phyloP scores from a whole-genome alignment of 441 rosid genomes.

The Adansonia gregorii region DNA sequence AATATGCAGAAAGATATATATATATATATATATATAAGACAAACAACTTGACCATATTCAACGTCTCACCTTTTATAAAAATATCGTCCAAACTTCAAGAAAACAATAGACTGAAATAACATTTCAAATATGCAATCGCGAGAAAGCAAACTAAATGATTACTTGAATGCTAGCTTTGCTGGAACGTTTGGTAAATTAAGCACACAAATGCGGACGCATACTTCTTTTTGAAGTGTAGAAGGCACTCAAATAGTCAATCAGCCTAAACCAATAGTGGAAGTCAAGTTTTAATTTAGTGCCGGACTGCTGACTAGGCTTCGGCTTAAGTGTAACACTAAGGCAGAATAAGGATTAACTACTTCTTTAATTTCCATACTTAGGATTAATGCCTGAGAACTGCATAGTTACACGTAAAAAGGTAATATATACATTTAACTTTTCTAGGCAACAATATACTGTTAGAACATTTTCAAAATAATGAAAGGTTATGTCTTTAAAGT shows the following conservation, averaged over 20 bases:
- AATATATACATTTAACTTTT: too few relatives aligned
- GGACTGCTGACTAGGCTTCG: neutral
- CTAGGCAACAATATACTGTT: too few relatives aligned
- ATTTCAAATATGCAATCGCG: neutral
- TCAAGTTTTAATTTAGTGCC: neutral
- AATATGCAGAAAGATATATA: neutral
- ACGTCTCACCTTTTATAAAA: neutral
- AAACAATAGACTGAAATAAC: neutral
- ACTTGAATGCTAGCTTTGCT: conserved; percentile 41
- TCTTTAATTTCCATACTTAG: too few relatives aligned
- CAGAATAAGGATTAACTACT: too few relatives aligned
- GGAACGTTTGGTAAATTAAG: conserved; percentile 46
- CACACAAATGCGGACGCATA: neutral
- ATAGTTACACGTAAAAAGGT: too few relatives aligned
- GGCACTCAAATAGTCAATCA: conserved; percentile 44
- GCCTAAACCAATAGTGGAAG: neutral
- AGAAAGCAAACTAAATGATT: conserved; percentile 23
- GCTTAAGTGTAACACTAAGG: too few relatives aligned
- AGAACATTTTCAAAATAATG: too few relatives aligned
- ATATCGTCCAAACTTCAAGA: conserved; percentile 14
- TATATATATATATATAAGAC: too few relatives aligned
- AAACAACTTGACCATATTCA: neutral
- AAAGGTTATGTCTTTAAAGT: too few relatives aligned
- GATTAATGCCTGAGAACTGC: too few relatives aligned
- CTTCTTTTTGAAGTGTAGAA: conserved; percentile 44